phyloP scores from a whole-genome alignment of 306 rosid species.

The Pterocarpus santalinus region DNA sequence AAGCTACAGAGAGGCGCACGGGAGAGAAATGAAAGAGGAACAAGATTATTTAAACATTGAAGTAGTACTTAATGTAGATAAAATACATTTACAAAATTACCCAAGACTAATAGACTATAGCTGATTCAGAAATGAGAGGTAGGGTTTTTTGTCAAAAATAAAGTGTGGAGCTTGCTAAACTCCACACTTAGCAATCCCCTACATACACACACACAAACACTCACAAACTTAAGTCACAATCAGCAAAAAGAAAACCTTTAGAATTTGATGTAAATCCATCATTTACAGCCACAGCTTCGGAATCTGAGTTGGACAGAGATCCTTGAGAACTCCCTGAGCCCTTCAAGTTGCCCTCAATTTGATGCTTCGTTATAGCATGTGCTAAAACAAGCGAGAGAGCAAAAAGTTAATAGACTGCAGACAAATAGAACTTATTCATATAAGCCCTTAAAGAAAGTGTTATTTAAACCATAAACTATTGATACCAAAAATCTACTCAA shows the following conservation, averaged over 20 bases:
- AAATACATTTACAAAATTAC: neutral
- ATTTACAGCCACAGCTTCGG: slow-evolving; percentile 60
- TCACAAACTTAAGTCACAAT: neutral
- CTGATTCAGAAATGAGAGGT: neutral
- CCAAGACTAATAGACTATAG: neutral
- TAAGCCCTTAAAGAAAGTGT: neutral
- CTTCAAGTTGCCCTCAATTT: slow-evolving; percentile 58
- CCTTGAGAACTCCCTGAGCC: slow-evolving; percentile 58
- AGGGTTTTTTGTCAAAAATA: neutral
- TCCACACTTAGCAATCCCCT: neutral
- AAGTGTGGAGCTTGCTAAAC: neutral
- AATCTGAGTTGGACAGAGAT: slow-evolving; percentile 53
- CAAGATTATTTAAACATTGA: neutral
- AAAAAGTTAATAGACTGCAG: slow-evolving; percentile 32
- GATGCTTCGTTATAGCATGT: slow-evolving; percentile 61
- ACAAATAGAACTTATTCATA: slow-evolving; percentile 14
- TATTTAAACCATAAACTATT: neutral
- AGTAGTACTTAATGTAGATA: neutral
- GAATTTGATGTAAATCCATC: slow-evolving; percentile 59
- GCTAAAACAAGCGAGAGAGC: slow-evolving; percentile 48
- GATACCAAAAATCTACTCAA: neutral
- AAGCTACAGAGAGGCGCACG: neutral
- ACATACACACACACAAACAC: neutral
- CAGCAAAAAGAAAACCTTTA: slow-evolving; percentile 57
- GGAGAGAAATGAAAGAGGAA: neutral